These are phyloP conservation scores for Chrysosporium keratinophilum DNA, from an alignment of 2,329 filamentous ascomycete genomes.

Conservation along the genomic window DNA sequence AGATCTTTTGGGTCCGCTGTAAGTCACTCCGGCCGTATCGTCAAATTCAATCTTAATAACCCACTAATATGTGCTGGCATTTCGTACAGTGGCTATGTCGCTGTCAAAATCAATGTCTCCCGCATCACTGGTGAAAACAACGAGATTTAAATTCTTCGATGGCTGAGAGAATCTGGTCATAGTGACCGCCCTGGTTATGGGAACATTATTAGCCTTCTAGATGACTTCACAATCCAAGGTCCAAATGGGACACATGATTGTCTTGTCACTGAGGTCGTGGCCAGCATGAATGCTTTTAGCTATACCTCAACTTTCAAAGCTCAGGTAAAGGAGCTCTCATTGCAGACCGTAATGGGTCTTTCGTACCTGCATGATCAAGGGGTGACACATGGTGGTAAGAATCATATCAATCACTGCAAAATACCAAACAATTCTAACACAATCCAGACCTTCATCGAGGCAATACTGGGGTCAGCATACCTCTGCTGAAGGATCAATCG, in stretches of 20 bases:
- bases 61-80: background rate
- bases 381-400: constrained; percentile 15
- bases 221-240: constrained; percentile 7
- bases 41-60: background rate
- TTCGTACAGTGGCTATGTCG: background rate
- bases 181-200: background rate
- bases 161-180: background rate
- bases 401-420: background rate
- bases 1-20: constrained; percentile 2
- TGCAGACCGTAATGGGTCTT: constrained; percentile 9
- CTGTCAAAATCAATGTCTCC: constrained; percentile 4
- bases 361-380: constrained; percentile 16
- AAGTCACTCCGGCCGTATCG: background rate
- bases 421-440: background rate
- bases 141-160: background rate
- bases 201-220: background rate
- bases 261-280: constrained; percentile 4
- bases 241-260: constrained; percentile 7
- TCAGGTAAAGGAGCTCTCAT: background rate
- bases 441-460: background rate
- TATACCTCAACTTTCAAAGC: background rate
- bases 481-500: background rate
- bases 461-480: background rate
- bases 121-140: constrained; percentile 2
- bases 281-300: background rate